Percentiles rank a stretch among this genome's conserved stretches.
Conservation (phyloP, 345 rosid species). For the Erodium maritimum region DNA sequence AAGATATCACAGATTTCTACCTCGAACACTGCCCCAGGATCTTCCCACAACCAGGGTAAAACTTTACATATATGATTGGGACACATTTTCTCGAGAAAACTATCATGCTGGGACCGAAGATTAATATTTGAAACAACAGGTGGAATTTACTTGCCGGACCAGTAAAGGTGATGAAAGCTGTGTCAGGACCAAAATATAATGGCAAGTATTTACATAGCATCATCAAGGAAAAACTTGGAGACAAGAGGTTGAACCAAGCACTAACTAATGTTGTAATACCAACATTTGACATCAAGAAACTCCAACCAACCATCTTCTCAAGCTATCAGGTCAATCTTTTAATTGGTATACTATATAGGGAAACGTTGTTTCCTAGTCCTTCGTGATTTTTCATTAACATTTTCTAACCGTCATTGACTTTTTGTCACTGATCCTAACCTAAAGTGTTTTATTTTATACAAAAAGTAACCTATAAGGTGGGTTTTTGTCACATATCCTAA, state of each 20-base stretch:
- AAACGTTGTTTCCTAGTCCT: no score
- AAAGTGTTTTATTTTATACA: no score
- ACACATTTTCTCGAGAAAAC: neutral
- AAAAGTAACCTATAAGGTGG: no score
- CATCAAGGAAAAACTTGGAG: constrained; percentile 26
- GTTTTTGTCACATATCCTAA: no score
- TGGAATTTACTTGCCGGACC: constrained; percentile 7
- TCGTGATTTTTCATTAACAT: no score
- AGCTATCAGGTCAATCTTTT: constrained; percentile 31
- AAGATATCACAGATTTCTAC: constrained; percentile 33
- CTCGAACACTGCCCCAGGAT: constrained; percentile 29
- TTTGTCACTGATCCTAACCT: no score
- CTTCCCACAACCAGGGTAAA: constrained; percentile 27
- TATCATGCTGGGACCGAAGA: neutral
- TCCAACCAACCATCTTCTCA: constrained; percentile 42
- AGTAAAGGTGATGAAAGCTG: constrained; percentile 15
- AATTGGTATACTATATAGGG: no score
- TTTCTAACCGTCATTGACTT: no score
- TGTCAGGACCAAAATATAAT: constrained; percentile 42
- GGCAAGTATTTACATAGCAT: constrained; percentile 28
- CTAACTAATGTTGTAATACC: constrained; percentile 41
- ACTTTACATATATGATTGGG: no score
- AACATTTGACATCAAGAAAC: constrained; percentile 37
- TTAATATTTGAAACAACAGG: neutral
- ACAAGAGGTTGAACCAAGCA: constrained; percentile 19